A percentile compares a stretch with the other conserved stretches of the same genome.
Evolutionary conservation across 2,329 filamentous ascomycete genomes (phyloP).

Genomic region (Sporothrix pseudoabietina): DNA sequence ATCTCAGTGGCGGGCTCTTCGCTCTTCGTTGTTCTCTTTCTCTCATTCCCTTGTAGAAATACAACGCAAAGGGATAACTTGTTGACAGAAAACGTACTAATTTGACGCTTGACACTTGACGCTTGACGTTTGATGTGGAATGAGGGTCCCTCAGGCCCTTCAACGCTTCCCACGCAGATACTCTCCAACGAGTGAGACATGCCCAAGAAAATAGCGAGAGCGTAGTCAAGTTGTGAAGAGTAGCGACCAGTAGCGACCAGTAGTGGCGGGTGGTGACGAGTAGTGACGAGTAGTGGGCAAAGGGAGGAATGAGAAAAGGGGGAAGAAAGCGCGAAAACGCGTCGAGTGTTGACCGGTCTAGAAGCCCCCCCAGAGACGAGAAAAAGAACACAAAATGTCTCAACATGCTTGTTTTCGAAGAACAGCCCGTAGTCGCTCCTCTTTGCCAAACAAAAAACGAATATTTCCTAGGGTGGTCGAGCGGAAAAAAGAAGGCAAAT

Average conservation of each 20-base stretch:
- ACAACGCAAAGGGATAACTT: neutral
- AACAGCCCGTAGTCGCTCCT: neutral
- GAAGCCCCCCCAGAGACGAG: neutral
- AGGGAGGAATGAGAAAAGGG: neutral
- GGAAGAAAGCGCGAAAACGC: neutral
- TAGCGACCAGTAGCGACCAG: neutral
- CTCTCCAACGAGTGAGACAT: conserved; percentile 9
- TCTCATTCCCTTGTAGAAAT: neutral
- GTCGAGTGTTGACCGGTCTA: neutral
- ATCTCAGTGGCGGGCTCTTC: neutral
- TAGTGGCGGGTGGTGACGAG: neutral
- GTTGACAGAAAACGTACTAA: neutral
- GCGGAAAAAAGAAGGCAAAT: neutral
- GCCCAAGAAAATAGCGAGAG: neutral
- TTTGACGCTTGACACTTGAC: neutral
- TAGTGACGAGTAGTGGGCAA: neutral
- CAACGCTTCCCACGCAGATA: neutral
- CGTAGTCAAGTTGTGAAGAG: neutral
- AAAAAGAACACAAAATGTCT: neutral
- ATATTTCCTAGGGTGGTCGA: neutral
- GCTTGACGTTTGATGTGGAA: neutral
- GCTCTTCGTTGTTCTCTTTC: no score
- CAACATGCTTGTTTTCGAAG: neutral
- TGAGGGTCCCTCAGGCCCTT: neutral
- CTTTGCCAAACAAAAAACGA: neutral